These are phyloP conservation scores for Fusarium burgessii DNA, from an alignment of 2,329 filamentous ascomycete genomes.

Conservation along the genomic window DNA sequence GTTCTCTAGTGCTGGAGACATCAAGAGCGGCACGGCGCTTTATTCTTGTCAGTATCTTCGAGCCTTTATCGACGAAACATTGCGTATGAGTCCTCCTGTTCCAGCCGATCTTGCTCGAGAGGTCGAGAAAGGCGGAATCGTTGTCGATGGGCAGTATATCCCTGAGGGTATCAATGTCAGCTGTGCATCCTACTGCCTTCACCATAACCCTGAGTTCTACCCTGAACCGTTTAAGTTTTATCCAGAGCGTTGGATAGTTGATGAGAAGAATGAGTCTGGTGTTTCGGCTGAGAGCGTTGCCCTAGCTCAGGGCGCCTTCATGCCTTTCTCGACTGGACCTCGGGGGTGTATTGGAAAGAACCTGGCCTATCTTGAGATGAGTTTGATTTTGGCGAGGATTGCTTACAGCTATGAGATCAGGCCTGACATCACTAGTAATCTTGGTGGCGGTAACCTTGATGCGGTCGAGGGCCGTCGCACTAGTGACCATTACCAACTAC, in stretches of 20 bases:
- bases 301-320: constrained; percentile 10
- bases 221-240: constrained; percentile 24
- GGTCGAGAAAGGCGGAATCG: constrained; percentile 27
- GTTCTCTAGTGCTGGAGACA: constrained; percentile 18
- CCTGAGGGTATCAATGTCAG: constrained; percentile 24
- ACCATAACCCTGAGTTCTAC: constrained; percentile 22
- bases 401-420: constrained; percentile 22
- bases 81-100: constrained; percentile 43
- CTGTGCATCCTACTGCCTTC: constrained; percentile 17
- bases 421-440: constrained; percentile 12
- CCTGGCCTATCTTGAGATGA: constrained; percentile 34
- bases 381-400: constrained; percentile 19
- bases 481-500: constrained; percentile 24
- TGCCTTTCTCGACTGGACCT: constrained; percentile 27
- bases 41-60: constrained; percentile 40
- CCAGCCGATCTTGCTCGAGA: constrained; percentile 33
- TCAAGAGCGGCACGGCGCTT: constrained; percentile 12
- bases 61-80: constrained; percentile 41
- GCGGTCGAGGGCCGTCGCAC: constrained; percentile 11
- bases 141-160: constrained; percentile 25
- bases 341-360: constrained; percentile 29
- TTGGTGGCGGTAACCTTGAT: constrained; percentile 20
- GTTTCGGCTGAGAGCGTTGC: constrained; percentile 5
- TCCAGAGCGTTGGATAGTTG: constrained; percentile 33
- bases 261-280: neutral